Conservation (phyloP, 2,329 filamentous ascomycete genomes). For the Exophiala sp. region DNA sequence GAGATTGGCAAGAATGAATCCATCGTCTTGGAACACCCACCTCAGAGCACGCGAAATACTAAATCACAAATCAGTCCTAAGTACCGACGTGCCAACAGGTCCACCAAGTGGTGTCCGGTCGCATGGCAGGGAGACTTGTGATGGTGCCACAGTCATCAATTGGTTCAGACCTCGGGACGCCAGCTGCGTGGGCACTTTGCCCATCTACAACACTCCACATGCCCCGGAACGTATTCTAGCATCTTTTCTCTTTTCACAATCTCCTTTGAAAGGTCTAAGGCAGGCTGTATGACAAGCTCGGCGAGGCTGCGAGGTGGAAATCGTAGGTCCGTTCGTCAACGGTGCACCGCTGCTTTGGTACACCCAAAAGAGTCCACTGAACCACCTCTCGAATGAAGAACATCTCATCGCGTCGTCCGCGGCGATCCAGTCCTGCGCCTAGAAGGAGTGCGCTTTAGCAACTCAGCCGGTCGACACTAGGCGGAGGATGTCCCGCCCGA, state of each 20-base stretch:
- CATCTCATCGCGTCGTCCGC: too few relatives aligned
- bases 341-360: too few relatives aligned
- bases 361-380: too few relatives aligned
- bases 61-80: too few relatives aligned
- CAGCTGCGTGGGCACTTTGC: too few relatives aligned
- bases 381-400: too few relatives aligned
- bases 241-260: background rate
- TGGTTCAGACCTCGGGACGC: background rate
- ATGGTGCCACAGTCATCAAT: background rate
- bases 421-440: conserved; percentile 10
- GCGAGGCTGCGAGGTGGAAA: too few relatives aligned
- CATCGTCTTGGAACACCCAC: conserved; percentile 4
- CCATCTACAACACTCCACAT: too few relatives aligned
- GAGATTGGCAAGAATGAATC: conserved; percentile 1
- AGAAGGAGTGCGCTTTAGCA: conserved; percentile 13
- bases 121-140: background rate
- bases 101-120: background rate
- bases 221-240: background rate
- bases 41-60: conserved; percentile 6
- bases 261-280: too few relatives aligned
- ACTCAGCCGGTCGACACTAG: conserved; percentile 12
- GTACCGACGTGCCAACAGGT: conserved; percentile 5
- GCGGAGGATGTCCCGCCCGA: conserved; percentile 17
- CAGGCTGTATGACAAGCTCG: too few relatives aligned
- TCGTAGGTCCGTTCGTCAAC: too few relatives aligned